A percentile compares a stretch with the other conserved stretches of the same genome.
phyloP scores from a whole-genome alignment of 352 stramenopile species.

The Phytopythium boreale region DNA sequence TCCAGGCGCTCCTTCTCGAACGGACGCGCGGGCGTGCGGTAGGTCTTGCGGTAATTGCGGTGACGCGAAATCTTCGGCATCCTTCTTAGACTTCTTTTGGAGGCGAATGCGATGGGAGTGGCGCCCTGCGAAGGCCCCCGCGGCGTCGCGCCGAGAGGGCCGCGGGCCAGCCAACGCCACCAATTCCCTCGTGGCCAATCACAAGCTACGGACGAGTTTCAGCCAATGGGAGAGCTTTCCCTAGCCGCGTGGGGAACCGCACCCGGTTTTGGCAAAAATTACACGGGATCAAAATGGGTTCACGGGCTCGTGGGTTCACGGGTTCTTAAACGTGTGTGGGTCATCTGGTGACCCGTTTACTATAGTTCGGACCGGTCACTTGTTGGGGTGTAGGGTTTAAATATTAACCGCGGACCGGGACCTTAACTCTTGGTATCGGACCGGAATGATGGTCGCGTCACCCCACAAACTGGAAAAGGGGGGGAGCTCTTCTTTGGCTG shows the following conservation, averaged over 20 bases:
- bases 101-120: conserved; percentile 73
- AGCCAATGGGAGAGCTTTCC: background rate
- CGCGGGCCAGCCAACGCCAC: conserved; percentile 37
- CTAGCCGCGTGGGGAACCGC: background rate
- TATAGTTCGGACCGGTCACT: no score
- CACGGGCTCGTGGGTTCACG: no score
- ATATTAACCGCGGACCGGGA: background rate
- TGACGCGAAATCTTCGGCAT: conserved; percentile 89
- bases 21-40: conserved; percentile 97
- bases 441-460: conserved; percentile 6
- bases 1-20: conserved; percentile 99
- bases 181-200: conserved; percentile 43
- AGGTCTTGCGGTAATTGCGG: conserved; percentile 96
- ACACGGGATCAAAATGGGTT: background rate
- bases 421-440: background rate
- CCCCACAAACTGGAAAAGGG: conserved; percentile 3
- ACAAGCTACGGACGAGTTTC: background rate
- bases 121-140: conserved; percentile 6
- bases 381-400: no score
- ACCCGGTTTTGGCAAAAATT: background rate
- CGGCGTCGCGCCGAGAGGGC: background rate
- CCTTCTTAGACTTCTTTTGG: conserved; percentile 62
- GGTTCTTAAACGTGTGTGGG: no score
- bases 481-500: conserved; percentile 23
- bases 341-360: no score